phyloP scores from a whole-genome alignment of 208 protist species.

The Lotmaria passim region DNA sequence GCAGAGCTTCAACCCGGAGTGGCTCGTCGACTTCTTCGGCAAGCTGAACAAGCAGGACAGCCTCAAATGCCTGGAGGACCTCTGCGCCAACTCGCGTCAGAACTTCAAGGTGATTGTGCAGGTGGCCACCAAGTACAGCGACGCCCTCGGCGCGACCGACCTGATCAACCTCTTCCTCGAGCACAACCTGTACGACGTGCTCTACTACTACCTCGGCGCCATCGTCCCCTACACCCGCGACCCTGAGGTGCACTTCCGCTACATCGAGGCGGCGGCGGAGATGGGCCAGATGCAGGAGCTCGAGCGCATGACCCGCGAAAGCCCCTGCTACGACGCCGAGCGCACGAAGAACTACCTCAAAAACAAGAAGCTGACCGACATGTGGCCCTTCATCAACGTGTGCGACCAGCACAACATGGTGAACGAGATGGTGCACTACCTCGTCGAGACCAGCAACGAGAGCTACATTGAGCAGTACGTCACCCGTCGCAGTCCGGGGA shows the following conservation, averaged over 20 bases:
- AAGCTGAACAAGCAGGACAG: conserved; percentile 95
- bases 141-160: conserved; percentile 92
- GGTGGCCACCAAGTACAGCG: conserved; percentile 98
- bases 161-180: conserved; percentile 98
- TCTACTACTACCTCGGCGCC: conserved; percentile 97
- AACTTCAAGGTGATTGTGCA: conserved; percentile 99
- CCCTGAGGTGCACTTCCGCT: conserved; percentile 99
- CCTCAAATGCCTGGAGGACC: conserved; percentile 97
- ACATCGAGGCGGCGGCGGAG: conserved; percentile 99
- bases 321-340: conserved; percentile 97
- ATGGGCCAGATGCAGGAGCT: conserved; percentile 98
- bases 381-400: conserved; percentile 99
- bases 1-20: conserved; percentile 94
- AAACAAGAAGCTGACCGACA: conserved; percentile 97
- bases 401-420: conserved; percentile 99
- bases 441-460: conserved; percentile 96
- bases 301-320: conserved; percentile 99
- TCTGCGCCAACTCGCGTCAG: conserved; percentile 95
- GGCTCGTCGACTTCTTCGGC: conserved; percentile 97
- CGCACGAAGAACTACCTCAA: conserved; percentile 99
- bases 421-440: conserved; percentile 98
- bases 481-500: conserved; percentile 95
- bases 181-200: conserved; percentile 96
- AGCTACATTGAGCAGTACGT: conserved; percentile 98
- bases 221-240: conserved; percentile 97